Percentiles rank a stretch among this genome's conserved stretches.
phyloP scores from a whole-genome alignment of 306 rosid genomes.

The Boehmeria nivea region DNA sequence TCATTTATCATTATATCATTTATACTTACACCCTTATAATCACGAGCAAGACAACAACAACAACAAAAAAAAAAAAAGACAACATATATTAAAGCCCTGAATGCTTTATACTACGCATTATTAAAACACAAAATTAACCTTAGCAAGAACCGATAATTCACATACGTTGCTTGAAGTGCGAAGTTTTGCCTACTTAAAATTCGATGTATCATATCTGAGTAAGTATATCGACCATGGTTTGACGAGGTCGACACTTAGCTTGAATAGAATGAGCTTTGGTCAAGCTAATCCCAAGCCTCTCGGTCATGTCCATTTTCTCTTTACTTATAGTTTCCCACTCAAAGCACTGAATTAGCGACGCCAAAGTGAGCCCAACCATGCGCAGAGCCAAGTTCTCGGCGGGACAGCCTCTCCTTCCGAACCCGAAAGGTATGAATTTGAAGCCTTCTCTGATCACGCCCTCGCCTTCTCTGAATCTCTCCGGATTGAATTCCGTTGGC shows the following conservation, averaged over 20 bases:
- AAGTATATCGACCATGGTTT: background rate
- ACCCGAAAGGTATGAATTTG: slow-evolving; percentile 9
- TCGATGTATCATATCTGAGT: background rate
- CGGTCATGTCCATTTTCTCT: slow-evolving; percentile 27
- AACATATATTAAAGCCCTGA: too few species aligned
- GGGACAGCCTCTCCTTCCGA: slow-evolving; percentile 8
- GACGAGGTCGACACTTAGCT: slow-evolving; percentile 10
- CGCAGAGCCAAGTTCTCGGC: slow-evolving; percentile 6
- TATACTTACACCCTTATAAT: too few species aligned
- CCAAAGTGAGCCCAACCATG: slow-evolving; percentile 8
- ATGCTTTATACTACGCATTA: too few species aligned
- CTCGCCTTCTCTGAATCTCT: slow-evolving; percentile 29
- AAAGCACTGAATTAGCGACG: slow-evolving; percentile 8
- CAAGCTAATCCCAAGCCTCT: slow-evolving; percentile 18
- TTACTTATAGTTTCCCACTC: background rate
- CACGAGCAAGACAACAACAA: too few species aligned
- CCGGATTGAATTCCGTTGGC: slow-evolving; percentile 32
- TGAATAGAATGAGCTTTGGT: slow-evolving; percentile 24
- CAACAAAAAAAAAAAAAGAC: too few species aligned
- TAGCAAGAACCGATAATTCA: too few species aligned
- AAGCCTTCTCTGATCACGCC: slow-evolving; percentile 5
- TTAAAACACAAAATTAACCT: too few species aligned
- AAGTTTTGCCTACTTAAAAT: background rate
- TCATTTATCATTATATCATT: too few species aligned
- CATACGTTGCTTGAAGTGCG: too few species aligned